Evolutionary conservation across 352 stramenopile species (phyloP), one percentile per base, ranked within the genome.

Genomic region (Thalassiosira allenii): DNA sequence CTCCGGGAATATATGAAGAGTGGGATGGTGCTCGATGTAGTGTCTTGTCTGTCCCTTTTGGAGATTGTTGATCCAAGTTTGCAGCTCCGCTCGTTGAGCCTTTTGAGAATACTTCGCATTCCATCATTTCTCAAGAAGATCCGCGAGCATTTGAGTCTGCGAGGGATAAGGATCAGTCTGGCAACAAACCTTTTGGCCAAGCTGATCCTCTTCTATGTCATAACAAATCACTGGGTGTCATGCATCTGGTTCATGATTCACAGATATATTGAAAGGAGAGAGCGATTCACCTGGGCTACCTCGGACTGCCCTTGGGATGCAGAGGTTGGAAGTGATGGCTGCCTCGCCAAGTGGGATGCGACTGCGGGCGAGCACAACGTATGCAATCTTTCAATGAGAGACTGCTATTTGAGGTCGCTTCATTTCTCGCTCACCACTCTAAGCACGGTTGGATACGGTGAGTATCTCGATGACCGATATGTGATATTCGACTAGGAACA

Each of bases 231-330:
- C 84, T 85, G 74, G 71, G 70, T 77, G 32, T 79, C 84, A 20
- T 93, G 89, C 67, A 73, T 83, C 40, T 93, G 89, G 89, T 93
- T 92, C 64, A 81, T 86, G 23, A 82, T 93, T 49, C 88, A 93
- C 52, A 70, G 88, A 52, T 92, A 90, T 44, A 61, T 90, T 25
- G 86, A 93, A 37, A 58, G 56, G 3, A 25, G 79, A 34, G 9
- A 47, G 25, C 25, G 87, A 54, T 81, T 71, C 23, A 92, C 88
- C 17, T 93, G 88, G 88, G 88, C 84, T 20, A 92, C 88, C 20
- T 68, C 74, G n/a, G 88, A 93, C 54, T 89, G 86, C 54, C 83
- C 83, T 33, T 78, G 65, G 41, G 75, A 58, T 17, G 61, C 51
- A 49, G 79, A 87, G 3, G 22, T 37, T 23, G 74, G 61, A 33